Evolutionary conservation across 2,329 filamentous ascomycete genomes (phyloP).

Genomic region (Cryphonectria carpinicola): DNA sequence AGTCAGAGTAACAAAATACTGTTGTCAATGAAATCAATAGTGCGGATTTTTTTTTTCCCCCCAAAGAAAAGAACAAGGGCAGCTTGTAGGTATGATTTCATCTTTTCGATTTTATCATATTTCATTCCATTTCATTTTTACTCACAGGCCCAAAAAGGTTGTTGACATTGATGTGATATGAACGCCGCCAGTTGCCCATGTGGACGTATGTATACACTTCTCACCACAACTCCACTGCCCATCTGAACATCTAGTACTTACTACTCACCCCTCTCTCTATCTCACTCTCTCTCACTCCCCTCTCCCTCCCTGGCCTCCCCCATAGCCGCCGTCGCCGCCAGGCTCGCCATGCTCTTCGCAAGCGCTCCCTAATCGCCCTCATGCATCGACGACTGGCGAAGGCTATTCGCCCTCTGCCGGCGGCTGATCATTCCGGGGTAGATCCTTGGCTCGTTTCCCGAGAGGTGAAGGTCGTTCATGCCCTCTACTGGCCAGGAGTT

Average conservation of each 20-base stretch:
- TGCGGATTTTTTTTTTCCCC: no score
- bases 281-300: no score
- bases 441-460: constrained; percentile 67
- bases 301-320: background rate
- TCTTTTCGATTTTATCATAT: background rate
- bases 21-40: background rate
- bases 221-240: background rate
- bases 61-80: background rate
- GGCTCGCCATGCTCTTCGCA: background rate
- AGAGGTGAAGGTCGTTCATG: constrained; percentile 52
- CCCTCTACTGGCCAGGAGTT: constrained; percentile 36
- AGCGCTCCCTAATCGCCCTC: constrained; percentile 40
- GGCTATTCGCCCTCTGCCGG: constrained; percentile 50
- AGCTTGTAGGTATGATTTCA: background rate
- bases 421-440: constrained; percentile 71
- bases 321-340: background rate
- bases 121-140: no score
- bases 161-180: background rate
- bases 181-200: background rate
- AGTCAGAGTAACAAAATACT: background rate
- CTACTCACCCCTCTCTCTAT: background rate
- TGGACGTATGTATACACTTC: background rate
- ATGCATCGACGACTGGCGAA: constrained; percentile 43
- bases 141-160: background rate
- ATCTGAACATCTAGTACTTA: background rate